Base-by-base conservation (phyloP, 345 rosid species). In the Barbarea vulgaris region DNA sequence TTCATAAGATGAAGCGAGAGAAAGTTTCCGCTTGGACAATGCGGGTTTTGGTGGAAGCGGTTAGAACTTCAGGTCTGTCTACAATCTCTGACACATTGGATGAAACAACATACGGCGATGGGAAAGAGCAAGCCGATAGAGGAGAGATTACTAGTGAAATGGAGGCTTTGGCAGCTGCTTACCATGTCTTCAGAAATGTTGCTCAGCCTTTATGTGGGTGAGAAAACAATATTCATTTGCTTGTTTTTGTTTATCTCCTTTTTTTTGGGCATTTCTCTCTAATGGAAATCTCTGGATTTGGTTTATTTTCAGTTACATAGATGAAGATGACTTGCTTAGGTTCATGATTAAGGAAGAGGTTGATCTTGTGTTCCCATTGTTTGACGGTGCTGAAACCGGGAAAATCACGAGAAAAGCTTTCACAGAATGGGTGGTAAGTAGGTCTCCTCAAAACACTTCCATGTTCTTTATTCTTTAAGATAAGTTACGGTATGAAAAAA, bases 281-380 rank as follows among this genome's bases (percentile, higher is more conserved):
- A 5, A 69, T 80, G 33, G 73, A 21, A 48, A 10, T 39, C 34
- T 48, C 47, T 30, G 47, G 47, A 14, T 51, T 44, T 31, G 44
- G 41, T 18, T 56, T 11, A 25, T 54, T 42, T 42, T 39, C 79
- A 93, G 97, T 77, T 85, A 80, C 84, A 83, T 93, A 25, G 85
- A 87, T 2, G 96, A 85, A 78, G 90, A 87, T 9, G 96, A 91
- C 75, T 87, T 93, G 37, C 59, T 66, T 67, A 84, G 91, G 72
- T 93, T 93, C 85, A 83, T 93, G 97, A 88, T 89, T 28, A 87
- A 85, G 73, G 96, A 91, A 77, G 98, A 91, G 83, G 97, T 87
- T 34, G 94, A 89, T 46, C 94, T 88, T 57, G 82, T 88, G 34
- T 83, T 91, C 52, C 90, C 87, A 2, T 82, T 91, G 74, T 77